Evolutionary conservation across 1,284 basidiomycete species (phyloP).

Genomic region (Golubevia sp.): DNA sequence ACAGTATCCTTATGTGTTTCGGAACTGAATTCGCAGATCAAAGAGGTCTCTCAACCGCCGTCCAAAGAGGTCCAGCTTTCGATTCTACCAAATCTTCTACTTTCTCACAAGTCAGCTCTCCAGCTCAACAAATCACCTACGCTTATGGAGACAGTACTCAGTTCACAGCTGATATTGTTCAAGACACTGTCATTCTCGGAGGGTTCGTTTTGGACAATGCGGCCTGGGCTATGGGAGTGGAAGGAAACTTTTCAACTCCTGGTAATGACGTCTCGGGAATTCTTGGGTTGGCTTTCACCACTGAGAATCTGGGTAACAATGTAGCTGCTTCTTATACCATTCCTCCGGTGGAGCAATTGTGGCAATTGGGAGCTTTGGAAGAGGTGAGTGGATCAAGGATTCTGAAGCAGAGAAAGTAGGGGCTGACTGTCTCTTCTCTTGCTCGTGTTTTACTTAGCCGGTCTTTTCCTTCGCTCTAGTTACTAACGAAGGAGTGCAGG

Average conservation of each 20-base stretch:
- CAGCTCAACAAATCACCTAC: not conserved
- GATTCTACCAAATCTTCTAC: not conserved
- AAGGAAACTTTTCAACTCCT: not conserved
- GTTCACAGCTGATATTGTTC: not conserved
- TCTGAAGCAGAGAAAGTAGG: too few relatives aligned
- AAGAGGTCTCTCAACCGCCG: not conserved
- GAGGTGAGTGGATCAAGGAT: not conserved
- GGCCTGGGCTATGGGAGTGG: not conserved
- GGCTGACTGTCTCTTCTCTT: not conserved
- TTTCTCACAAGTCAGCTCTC: not conserved
- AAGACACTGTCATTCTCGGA: not conserved
- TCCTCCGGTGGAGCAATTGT: not conserved
- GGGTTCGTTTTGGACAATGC: not conserved
- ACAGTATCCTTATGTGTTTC: too few relatives aligned
- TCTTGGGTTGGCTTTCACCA: not conserved
- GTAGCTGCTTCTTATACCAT: not conserved
- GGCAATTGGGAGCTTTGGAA: not conserved
- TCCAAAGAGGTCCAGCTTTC: not conserved
- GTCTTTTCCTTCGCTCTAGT: not conserved
- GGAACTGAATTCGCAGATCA: not conserved
- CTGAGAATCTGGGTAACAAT: not conserved
- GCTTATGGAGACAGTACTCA: not conserved
- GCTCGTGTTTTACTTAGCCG: too few relatives aligned
- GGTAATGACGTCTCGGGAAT: not conserved
- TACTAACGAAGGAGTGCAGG: not conserved